Conservation (phyloP, 2,329 filamentous ascomycete species). For the Magnaporthales sp. region DNA sequence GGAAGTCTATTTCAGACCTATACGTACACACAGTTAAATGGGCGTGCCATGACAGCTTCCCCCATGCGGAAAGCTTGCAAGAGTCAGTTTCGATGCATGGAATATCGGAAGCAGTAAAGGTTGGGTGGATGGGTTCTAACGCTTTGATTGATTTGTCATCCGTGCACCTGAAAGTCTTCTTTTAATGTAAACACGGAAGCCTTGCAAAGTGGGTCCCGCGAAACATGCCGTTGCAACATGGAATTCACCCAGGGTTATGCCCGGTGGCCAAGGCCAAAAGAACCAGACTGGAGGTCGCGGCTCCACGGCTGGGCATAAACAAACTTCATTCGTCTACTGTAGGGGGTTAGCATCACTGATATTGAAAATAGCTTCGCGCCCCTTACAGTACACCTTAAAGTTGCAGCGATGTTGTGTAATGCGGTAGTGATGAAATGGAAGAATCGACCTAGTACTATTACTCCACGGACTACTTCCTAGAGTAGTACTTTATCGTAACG, state of each 20-base stretch:
- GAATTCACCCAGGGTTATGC: not conserved
- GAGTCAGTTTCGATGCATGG: not conserved
- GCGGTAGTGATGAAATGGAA: too few species aligned
- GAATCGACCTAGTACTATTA: too few species aligned
- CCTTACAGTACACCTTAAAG: not conserved
- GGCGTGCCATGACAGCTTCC: not conserved
- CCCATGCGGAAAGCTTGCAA: not conserved
- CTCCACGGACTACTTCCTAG: not conserved
- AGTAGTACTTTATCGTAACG: not conserved
- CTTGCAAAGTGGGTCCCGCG: not conserved
- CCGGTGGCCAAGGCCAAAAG: not conserved
- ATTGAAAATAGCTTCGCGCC: not conserved
- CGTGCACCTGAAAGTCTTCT: not conserved
- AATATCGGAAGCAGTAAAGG: not conserved
- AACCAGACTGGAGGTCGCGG: not conserved
- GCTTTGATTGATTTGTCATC: slow-evolving; percentile 3
- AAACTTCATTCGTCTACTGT: not conserved
- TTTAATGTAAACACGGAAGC: not conserved
- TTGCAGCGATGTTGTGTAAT: not conserved
- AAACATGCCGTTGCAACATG: not conserved
- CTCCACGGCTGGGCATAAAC: not conserved
- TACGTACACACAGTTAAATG: not conserved
- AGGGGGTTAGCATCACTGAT: not conserved
- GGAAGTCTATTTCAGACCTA: not conserved
- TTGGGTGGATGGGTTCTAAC: too few species aligned